Conservation (phyloP, 768 basidiomycete species). For the Phaffia tasmanica region DNA sequence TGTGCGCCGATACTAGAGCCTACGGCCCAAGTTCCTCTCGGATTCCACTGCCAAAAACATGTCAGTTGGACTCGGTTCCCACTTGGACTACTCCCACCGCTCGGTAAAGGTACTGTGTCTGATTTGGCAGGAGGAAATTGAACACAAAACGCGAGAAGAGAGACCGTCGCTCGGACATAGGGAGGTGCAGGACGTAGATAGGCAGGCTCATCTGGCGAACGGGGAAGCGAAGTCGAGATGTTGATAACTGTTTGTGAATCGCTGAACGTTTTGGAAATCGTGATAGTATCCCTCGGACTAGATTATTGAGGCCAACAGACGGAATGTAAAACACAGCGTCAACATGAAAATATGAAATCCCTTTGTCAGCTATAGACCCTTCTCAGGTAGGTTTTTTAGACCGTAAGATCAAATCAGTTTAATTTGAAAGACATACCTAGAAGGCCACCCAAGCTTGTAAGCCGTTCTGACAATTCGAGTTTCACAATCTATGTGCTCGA, state of each 20-base stretch:
- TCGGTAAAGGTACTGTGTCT: slow-evolving; percentile 26
- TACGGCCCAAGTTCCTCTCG: slow-evolving; percentile 74
- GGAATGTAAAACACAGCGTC: slow-evolving; percentile 51
- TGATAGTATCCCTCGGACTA: slow-evolving; percentile 86
- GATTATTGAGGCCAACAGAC: slow-evolving; percentile 74
- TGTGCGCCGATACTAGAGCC: slow-evolving; percentile 63
- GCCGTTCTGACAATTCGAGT: slow-evolving; percentile 83
- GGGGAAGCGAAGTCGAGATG: slow-evolving; percentile 84
- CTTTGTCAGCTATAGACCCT: background rate
- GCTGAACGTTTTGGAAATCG: slow-evolving; percentile 73
- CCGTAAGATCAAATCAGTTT: background rate
- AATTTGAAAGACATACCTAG: slow-evolving; percentile 53
- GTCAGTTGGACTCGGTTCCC: slow-evolving; percentile 53
- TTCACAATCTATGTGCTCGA: slow-evolving; percentile 75
- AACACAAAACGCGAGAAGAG: slow-evolving; percentile 90
- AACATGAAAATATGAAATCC: background rate
- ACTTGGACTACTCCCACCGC: too few species aligned
- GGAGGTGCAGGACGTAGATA: slow-evolving; percentile 86
- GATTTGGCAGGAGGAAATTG: slow-evolving; percentile 48
- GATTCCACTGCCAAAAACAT: slow-evolving; percentile 91
- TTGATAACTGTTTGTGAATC: slow-evolving; percentile 75
- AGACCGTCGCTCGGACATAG: slow-evolving; percentile 74
- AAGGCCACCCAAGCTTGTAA: slow-evolving; percentile 91
- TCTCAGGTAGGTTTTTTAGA: background rate
- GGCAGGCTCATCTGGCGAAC: slow-evolving; percentile 77